These are phyloP conservation scores for Microglena sp. DNA, from an alignment of 139 green algal species.

Conservation along the genomic window DNA sequence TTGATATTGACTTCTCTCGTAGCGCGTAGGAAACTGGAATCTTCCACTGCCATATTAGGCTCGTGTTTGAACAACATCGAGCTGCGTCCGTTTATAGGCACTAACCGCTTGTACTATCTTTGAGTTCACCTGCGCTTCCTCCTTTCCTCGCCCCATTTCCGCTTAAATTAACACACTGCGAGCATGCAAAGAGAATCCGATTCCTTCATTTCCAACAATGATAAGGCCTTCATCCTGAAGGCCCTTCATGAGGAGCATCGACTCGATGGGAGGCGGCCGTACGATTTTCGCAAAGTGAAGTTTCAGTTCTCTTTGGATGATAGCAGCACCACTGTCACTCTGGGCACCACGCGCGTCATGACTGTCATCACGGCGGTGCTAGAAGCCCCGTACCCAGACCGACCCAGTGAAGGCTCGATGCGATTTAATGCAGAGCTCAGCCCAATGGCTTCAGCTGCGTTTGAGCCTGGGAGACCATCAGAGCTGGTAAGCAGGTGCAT, in stretches of 20 bases:
- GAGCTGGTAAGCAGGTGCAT: too few relatives aligned
- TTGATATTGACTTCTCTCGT: too few relatives aligned
- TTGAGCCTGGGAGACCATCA: conserved; percentile 44
- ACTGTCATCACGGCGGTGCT: conserved; percentile 53
- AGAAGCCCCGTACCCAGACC: conserved; percentile 57
- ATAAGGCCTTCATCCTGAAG: conserved; percentile 69
- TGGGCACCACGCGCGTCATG: conserved; percentile 68
- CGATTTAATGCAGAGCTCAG: conserved; percentile 71
- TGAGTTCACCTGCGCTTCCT: too few relatives aligned
- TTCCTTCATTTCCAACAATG: conserved; percentile 54
- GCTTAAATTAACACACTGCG: too few relatives aligned
- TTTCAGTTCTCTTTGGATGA: conserved; percentile 50
- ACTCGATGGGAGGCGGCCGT: conserved; percentile 41
- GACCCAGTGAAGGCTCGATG: conserved; percentile 63
- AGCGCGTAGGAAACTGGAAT: too few relatives aligned
- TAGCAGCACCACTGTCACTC: conserved; percentile 39
- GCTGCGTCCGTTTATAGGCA: too few relatives aligned
- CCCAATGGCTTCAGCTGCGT: conserved; percentile 61
- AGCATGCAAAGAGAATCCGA: conserved; percentile 33
- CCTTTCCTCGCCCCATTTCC: too few relatives aligned
- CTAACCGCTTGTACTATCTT: too few relatives aligned
- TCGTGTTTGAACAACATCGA: too few relatives aligned
- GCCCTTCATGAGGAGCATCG: conserved; percentile 42
- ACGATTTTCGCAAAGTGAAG: conserved; percentile 33
- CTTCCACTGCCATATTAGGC: too few relatives aligned